Evolutionary conservation across 2,329 filamentous ascomycete genomes (phyloP), one percentile per base, ranked within the genome.

Genomic region (Claviceps citrina): DNA sequence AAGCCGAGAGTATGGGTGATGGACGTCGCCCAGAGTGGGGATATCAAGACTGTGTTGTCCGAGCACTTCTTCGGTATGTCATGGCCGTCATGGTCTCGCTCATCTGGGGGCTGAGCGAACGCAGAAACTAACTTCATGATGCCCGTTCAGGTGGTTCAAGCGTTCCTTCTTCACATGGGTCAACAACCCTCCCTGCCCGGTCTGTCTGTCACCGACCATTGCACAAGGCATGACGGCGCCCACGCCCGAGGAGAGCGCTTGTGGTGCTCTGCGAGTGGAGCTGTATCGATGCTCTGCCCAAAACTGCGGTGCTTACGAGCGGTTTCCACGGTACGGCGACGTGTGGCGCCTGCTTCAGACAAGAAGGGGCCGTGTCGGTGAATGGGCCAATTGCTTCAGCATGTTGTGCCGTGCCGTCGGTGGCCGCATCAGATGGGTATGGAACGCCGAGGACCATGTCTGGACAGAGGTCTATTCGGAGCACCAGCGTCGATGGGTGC

Each of bases 401-500:
- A 96, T 96, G 91, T 72, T 98, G 39, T 96, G 89, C 67, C 77
- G 89, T 44, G 91, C 91, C 4, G 77, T 96, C 12, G 89, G 89
- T 37, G 84, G 82, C 44, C 76, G 89, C 45, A 86, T 95, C 19
- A 77, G 91, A 53, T 98, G 91, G 91, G 82, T 98, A 9, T 98
- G 91, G 91, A 96, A 96, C 51, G 81, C 82, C 24, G 91, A 96
- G 60, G 91, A 96, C 58, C 84, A 95, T 54, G 84, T 95, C 20
- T 98, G 91, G 91, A 94, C 87, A 1, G 91, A 96, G 53, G 81
- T 96, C 12, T 98, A 94, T 64, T 95, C 87, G 2, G 84, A 91
- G 46, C 86, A 94, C 61, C 81, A 89, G 54, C 79, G 82, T 58
- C 77, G 86, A 56, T 98, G 91, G 91, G 72, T 96, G n/a, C 89